Evolutionary conservation across 192 early-diverging fungal species (phyloP).

Genomic region (Backusella tuberculispora): DNA sequence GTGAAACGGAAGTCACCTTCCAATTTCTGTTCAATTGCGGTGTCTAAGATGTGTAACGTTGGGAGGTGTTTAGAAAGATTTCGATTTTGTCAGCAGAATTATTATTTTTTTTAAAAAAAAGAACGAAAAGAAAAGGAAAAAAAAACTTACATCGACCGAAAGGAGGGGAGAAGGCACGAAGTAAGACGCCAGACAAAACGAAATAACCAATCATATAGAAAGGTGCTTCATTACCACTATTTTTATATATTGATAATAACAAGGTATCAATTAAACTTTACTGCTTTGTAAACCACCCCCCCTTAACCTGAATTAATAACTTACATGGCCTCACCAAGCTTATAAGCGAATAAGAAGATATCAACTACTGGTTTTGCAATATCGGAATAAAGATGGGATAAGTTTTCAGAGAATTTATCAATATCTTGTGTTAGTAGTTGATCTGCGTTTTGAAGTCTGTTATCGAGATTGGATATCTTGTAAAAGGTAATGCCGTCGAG

Average conservation of each 20-base stretch:
- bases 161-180: slow-evolving; percentile 77
- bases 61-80: neutral
- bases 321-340: slow-evolving; percentile 68
- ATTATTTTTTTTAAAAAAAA: slow-evolving; percentile 5
- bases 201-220: slow-evolving; percentile 66
- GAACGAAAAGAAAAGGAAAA: neutral
- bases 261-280: neutral
- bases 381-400: slow-evolving; percentile 75
- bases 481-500: slow-evolving; percentile 79
- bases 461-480: slow-evolving; percentile 82
- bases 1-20: slow-evolving; percentile 83
- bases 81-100: neutral
- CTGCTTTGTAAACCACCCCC: neutral
- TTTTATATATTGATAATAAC: neutral
- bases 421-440: slow-evolving; percentile 74
- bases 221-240: slow-evolving; percentile 55
- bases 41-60: slow-evolving; percentile 45
- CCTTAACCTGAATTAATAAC: neutral
- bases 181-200: slow-evolving; percentile 61
- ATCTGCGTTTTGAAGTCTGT: slow-evolving; percentile 75
- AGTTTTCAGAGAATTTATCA: slow-evolving; percentile 70
- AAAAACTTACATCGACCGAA: slow-evolving; percentile 69
- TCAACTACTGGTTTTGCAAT: slow-evolving; percentile 78
- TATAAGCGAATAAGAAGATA: slow-evolving; percentile 75
- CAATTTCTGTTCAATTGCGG: slow-evolving; percentile 77